Percentiles rank a stretch among this genome's conserved stretches.
Evolutionary conservation across 2,329 filamentous ascomycete genomes (phyloP).

Genomic region (Ophiocordyceps camponoti-rufipedis): DNA sequence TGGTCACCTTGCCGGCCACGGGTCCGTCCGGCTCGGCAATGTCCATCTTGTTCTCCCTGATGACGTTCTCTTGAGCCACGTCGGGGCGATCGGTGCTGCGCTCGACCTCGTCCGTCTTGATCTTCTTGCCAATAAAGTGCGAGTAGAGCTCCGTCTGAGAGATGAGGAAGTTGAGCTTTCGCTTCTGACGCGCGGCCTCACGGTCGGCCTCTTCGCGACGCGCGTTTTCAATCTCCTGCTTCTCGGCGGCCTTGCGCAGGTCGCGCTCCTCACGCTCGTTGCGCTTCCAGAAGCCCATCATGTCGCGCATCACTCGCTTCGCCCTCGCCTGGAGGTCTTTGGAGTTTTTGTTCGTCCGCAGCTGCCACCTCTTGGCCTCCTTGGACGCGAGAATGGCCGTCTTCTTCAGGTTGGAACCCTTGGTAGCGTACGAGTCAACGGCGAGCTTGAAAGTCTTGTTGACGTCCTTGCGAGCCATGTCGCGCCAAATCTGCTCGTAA

Average conservation of each 20-base stretch:
- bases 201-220: constrained; percentile 94
- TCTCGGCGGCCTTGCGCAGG: constrained; percentile 81
- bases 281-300: constrained; percentile 99
- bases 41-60: constrained; percentile 24
- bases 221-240: constrained; percentile 88
- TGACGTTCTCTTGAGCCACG: constrained; percentile 33
- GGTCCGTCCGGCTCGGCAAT: constrained; percentile 34
- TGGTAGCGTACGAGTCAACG: constrained; percentile 65
- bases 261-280: constrained; percentile 97
- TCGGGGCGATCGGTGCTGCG: constrained; percentile 70
- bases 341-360: constrained; percentile 93
- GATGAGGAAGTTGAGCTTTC: constrained; percentile 98
- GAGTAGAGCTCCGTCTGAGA: constrained; percentile 98
- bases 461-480: constrained; percentile 83
- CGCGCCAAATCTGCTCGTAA: constrained; percentile 93
- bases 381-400: constrained; percentile 93
- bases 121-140: constrained; percentile 98
- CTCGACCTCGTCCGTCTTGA: constrained; percentile 93
- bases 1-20: constrained; percentile 56
- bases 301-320: constrained; percentile 97
- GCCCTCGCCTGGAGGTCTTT: constrained; percentile 94
- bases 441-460: constrained; percentile 85
- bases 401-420: constrained; percentile 92
- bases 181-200: constrained; percentile 91
- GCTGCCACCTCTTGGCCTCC: constrained; percentile 92